Percentiles rank a stretch among this genome's conserved stretches.
Conservation (phyloP, 176 grass and related monocot species). For the Triticum urartu region DNA sequence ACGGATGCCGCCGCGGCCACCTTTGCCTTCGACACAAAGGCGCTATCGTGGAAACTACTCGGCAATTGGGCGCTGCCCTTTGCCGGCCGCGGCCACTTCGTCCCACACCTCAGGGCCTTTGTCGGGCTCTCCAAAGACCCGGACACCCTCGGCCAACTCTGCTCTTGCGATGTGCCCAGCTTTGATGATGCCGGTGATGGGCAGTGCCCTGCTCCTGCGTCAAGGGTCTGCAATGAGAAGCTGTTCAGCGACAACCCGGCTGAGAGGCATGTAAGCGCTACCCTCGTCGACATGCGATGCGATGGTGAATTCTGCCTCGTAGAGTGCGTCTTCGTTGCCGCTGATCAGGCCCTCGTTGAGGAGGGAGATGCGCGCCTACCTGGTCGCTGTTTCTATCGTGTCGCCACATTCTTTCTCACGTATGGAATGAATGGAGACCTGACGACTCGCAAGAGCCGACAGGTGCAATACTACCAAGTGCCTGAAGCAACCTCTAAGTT, state of each 20-base stretch:
- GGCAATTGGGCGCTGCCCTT: neutral
- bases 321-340: neutral
- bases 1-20: neutral
- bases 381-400: too few relatives aligned
- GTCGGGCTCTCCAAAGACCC: neutral
- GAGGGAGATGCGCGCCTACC: too few relatives aligned
- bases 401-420: too few relatives aligned
- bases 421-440: too few relatives aligned
- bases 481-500: too few relatives aligned
- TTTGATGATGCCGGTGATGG: neutral
- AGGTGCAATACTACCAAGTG: too few relatives aligned
- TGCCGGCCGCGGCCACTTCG: neutral
- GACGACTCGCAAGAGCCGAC: too few relatives aligned
- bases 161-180: neutral
- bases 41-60: neutral
- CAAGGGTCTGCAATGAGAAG: constrained; percentile 2
- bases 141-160: neutral
- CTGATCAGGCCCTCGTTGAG: too few relatives aligned
- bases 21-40: neutral
- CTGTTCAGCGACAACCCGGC: neutral
- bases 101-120: neutral
- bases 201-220: neutral
- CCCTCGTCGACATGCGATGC: neutral
- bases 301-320: constrained; percentile 1
- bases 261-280: neutral